phyloP scores from a whole-genome alignment of 257 asterid genomes.

The Gardenia jasminoides region DNA sequence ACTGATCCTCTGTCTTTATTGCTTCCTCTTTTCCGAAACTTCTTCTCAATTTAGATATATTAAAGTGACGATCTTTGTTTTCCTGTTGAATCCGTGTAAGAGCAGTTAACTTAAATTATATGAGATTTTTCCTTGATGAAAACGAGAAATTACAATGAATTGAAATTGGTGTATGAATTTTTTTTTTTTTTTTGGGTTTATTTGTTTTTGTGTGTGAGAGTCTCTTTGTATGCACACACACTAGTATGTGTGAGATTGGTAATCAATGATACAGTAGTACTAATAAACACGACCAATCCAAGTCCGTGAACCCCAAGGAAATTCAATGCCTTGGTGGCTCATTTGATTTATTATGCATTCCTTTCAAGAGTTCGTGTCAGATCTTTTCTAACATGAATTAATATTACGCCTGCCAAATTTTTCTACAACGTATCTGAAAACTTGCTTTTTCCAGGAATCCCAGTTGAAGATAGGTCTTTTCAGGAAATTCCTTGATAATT shows the following conservation, averaged over 20 bases:
- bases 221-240: not conserved
- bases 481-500: slow-evolving; percentile 1
- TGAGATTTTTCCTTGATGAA: not conserved
- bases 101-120: not conserved
- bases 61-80: not conserved
- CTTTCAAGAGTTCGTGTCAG: slow-evolving; percentile 29
- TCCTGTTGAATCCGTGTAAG: not conserved
- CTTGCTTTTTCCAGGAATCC: slow-evolving; percentile 33
- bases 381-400: not conserved
- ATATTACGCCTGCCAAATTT: not conserved
- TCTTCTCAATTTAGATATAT: too few relatives aligned
- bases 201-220: not conserved
- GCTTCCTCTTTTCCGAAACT: not conserved
- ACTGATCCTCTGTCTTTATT: too few relatives aligned
- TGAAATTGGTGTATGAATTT: not conserved
- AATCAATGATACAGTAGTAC: slow-evolving; percentile 16
- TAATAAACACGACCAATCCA: slow-evolving; percentile 50
- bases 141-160: not conserved
- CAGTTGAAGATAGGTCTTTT: slow-evolving; percentile 31
- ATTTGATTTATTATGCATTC: slow-evolving; percentile 42
- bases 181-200: too few relatives aligned
- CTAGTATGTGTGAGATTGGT: slow-evolving; percentile 8
- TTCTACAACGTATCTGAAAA: slow-evolving; percentile 15
- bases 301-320: slow-evolving; percentile 53
- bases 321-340: slow-evolving; percentile 38